Percentiles rank a stretch among this genome's conserved stretches.
Conservation (phyloP, 2,329 filamentous ascomycete species). For the Parafenestella ontariensis region DNA sequence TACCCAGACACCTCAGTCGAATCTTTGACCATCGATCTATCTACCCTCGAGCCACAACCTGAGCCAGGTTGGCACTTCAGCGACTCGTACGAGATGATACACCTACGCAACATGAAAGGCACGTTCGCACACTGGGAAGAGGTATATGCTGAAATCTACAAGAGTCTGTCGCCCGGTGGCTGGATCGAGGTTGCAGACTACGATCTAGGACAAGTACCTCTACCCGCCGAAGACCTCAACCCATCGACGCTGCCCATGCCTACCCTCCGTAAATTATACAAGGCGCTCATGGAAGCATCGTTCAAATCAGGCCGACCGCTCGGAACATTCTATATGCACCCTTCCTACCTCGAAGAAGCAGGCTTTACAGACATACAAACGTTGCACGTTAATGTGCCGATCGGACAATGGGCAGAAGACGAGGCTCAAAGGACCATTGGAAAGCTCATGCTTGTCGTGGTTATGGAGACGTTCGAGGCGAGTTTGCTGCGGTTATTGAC, state of each 20-base stretch:
- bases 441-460: slow-evolving; percentile 43
- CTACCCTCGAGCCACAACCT: slow-evolving; percentile 25
- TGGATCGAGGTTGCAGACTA: slow-evolving; percentile 57
- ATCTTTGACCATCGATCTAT: slow-evolving; percentile 29
- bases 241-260: slow-evolving; percentile 26
- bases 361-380: slow-evolving; percentile 55
- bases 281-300: slow-evolving; percentile 46
- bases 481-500: slow-evolving; percentile 38
- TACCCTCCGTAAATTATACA: slow-evolving; percentile 36
- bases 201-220: slow-evolving; percentile 35
- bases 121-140: slow-evolving; percentile 56
- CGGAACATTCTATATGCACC: slow-evolving; percentile 53
- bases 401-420: slow-evolving; percentile 42
- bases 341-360: slow-evolving; percentile 48
- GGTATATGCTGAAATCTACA: slow-evolving; percentile 56
- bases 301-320: slow-evolving; percentile 51
- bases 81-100: slow-evolving; percentile 58
- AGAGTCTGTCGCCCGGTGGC: slow-evolving; percentile 55
- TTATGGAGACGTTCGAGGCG: slow-evolving; percentile 44
- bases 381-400: slow-evolving; percentile 48
- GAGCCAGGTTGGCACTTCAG: slow-evolving; percentile 56
- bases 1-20: slow-evolving; percentile 27
- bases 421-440: slow-evolving; percentile 42
- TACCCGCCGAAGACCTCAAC: slow-evolving; percentile 4
- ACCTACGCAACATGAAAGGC: slow-evolving; percentile 57